Evolutionary conservation across 331 rosid genomes (phyloP), one percentile per base, ranked within the genome.

Genomic region (Saraca asoca): DNA sequence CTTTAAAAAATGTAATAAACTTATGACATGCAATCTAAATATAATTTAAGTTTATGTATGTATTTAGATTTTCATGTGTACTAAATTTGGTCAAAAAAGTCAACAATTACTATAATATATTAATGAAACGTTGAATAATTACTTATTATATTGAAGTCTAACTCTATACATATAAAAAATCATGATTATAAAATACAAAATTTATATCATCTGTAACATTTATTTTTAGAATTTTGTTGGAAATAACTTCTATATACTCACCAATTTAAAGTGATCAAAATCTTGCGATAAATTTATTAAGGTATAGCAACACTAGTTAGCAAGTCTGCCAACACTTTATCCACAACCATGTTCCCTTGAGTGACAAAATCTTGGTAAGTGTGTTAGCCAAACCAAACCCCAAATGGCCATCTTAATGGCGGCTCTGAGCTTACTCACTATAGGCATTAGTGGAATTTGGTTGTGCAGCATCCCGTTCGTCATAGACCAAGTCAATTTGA

Each of bases 391-490:
- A 34, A 71, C 83, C 13, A 7, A 56, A 56, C 15, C 63, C 2
- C 91, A 91, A 44, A 5, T 88, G 29, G 73, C 78, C 1, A 3
- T 58, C 20, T 19, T 88, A 31, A 9, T 82, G 1, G 12, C 79
- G 34, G 88, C 78, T 0, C 58, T 87, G 0, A 62, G 57, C 5
- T 52, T 78, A 18, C 20, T 87, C 45, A 57, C 88, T 3, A 17
- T 87, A 1, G 95, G 95, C 9, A 15, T 77, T 0, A 91, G 77
- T 0, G 96, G 88, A 33, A 84, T 86, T 9, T 24, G 83, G 35
- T 88, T 91, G 3, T 86, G 91, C 65, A 80, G 84, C 43, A 72
- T 86, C 9, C 91, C 94, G 0, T 84, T 89, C 9, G 85, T 87
- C 6, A 63, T 83, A 29, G 82, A 77, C 13, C 84, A 81, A 12